Evolutionary conservation across 2,329 filamentous ascomycete species (phyloP).

Genomic region (Trichophyton benhamiae): DNA sequence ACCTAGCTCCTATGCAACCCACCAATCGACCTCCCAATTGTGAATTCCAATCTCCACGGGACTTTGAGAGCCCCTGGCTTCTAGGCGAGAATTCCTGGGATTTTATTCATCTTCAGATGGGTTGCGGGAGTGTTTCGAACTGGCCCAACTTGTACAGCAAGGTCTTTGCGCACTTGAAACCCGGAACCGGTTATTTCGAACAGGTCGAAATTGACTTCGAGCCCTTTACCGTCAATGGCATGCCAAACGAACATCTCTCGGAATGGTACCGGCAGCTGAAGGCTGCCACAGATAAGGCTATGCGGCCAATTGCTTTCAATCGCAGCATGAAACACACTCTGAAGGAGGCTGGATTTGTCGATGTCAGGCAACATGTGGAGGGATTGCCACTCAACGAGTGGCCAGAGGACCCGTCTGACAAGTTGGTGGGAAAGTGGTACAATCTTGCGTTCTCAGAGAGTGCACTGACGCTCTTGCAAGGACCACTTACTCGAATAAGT

Average conservation of each 20-base stretch:
- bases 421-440: constrained; percentile 68
- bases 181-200: constrained; percentile 64
- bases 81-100: constrained; percentile 60
- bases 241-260: constrained; percentile 38
- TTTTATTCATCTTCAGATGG: constrained; percentile 69
- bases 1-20: constrained; percentile 52
- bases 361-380: constrained; percentile 60
- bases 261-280: constrained; percentile 60
- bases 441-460: constrained; percentile 64
- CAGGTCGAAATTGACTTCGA: constrained; percentile 81
- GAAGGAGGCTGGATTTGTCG: constrained; percentile 60
- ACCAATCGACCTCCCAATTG: constrained; percentile 58
- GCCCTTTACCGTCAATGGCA: constrained; percentile 49
- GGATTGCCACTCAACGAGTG: constrained; percentile 63
- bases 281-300: constrained; percentile 53
- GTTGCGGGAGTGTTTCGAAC: constrained; percentile 62
- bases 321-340: constrained; percentile 48
- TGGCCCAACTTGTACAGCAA: constrained; percentile 67
- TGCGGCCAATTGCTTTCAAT: constrained; percentile 54
- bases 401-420: constrained; percentile 51
- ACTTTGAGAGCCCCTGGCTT: constrained; percentile 67
- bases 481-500: constrained; percentile 56
- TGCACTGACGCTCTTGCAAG: constrained; percentile 59
- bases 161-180: constrained; percentile 60
- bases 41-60: constrained; percentile 54